These are phyloP conservation scores for Annona squamosa DNA, from an alignment of 164 flowering plant species.

Conservation along the genomic window DNA sequence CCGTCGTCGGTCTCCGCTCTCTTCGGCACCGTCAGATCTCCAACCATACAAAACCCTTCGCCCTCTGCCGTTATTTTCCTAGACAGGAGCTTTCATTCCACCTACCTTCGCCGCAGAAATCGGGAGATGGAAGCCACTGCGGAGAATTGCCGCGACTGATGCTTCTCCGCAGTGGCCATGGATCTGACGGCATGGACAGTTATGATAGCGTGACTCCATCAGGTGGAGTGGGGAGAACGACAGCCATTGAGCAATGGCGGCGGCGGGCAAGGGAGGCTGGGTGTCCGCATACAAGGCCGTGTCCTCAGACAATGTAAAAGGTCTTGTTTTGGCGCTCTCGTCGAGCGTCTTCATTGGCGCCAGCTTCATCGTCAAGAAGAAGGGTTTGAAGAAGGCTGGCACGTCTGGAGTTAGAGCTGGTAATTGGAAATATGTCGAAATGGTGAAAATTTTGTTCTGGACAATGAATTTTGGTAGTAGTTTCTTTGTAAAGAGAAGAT, in stretches of 20 bases:
- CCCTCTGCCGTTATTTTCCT: conserved; percentile 2
- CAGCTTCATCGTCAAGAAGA: conserved; percentile 79
- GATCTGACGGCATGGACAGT: conserved; percentile 11
- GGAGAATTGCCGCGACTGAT: neutral
- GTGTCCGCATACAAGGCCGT: conserved; percentile 43
- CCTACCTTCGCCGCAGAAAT: neutral
- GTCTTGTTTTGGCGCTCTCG: conserved; percentile 57
- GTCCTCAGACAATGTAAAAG: conserved; percentile 74
- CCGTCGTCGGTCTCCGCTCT: neutral
- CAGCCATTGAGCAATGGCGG: conserved; percentile 16
- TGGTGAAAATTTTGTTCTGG: neutral
- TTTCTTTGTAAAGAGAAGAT: neutral
- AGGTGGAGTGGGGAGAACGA: neutral
- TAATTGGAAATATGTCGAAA: conserved; percentile 6
- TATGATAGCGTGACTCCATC: conserved; percentile 7
- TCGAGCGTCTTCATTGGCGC: conserved; percentile 74
- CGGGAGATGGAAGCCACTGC: neutral
- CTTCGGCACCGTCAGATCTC: neutral
- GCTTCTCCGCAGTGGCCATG: conserved; percentile 3
- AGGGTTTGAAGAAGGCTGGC: conserved; percentile 74
- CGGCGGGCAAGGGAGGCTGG: conserved; percentile 2
- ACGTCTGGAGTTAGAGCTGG: conserved; percentile 72
- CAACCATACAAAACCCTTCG: neutral
- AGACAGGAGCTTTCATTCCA: conserved; percentile 1
- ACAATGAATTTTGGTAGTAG: neutral